Evolutionary conservation across 148 eudicot species (phyloP).

Genomic region (Camellia lanceoleosa): DNA sequence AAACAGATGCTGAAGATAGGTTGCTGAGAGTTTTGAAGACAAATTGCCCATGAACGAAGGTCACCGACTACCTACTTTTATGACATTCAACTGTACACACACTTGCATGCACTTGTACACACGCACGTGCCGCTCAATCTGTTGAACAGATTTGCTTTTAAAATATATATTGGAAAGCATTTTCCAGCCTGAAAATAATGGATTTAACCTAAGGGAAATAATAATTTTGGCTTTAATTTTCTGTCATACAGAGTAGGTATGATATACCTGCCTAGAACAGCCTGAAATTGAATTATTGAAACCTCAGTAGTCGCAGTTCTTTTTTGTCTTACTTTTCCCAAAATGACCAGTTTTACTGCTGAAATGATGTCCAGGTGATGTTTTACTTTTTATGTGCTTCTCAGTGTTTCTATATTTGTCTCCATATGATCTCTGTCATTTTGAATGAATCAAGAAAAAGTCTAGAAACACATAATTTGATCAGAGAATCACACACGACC

Average conservation of each 20-base stretch:
- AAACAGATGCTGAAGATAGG: background rate
- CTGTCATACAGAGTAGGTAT: background rate
- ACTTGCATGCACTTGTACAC: background rate
- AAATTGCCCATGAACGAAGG: background rate
- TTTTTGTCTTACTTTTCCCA: background rate
- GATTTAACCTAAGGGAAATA: background rate
- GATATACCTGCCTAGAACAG: background rate
- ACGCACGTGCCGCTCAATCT: too few relatives aligned
- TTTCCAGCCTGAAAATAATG: background rate
- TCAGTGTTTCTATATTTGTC: background rate
- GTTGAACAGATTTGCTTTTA: background rate
- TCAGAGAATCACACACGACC: too few relatives aligned
- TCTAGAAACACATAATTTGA: too few relatives aligned
- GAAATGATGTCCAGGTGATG: background rate
- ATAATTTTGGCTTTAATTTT: background rate
- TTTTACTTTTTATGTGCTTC: background rate
- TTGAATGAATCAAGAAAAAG: background rate
- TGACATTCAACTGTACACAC: background rate
- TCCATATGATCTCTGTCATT: background rate
- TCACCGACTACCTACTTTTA: background rate
- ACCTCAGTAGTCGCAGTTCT: background rate
- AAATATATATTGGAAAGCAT: background rate
- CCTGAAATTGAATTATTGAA: background rate
- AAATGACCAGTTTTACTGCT: background rate
- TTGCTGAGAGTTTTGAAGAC: background rate